These are phyloP conservation scores for Exophiala aquamarina DNA, from an alignment of 2,329 filamentous ascomycete species.

Conservation along the genomic window DNA sequence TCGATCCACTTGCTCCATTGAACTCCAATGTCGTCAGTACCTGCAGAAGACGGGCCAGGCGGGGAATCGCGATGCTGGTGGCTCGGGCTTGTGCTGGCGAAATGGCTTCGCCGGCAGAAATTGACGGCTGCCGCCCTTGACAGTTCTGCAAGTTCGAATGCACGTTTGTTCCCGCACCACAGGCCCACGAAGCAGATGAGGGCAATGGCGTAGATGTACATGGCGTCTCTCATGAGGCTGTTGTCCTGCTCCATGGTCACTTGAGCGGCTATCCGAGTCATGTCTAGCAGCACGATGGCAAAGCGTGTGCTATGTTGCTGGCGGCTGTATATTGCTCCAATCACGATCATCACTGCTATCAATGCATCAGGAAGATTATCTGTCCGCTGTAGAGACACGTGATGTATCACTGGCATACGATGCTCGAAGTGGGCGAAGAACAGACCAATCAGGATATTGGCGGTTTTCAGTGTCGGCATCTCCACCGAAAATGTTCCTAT, in stretches of 20 bases:
- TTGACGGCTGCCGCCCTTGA: too few relatives aligned
- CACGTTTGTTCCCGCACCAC: not conserved
- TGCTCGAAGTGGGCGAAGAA: not conserved
- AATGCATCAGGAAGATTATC: not conserved
- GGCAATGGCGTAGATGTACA: not conserved
- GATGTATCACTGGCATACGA: not conserved
- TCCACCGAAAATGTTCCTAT: not conserved
- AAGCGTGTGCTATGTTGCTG: not conserved
- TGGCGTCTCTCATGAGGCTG: not conserved
- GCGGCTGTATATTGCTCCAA: not conserved
- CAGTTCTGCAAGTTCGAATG: not conserved
- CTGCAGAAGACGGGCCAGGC: too few relatives aligned
- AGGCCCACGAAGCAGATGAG: not conserved
- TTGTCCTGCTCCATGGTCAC: not conserved
- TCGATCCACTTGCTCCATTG: not conserved
- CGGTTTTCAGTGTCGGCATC: not conserved
- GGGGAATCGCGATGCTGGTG: too few relatives aligned
- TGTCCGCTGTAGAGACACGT: not conserved
- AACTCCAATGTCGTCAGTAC: too few relatives aligned
- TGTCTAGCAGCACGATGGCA: not conserved
- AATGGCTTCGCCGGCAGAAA: too few relatives aligned
- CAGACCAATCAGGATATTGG: not conserved
- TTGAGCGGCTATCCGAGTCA: not conserved
- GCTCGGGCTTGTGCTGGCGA: too few relatives aligned
- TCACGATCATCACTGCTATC: not conserved